These are phyloP conservation scores for Castanea mollissima DNA, from an alignment of 306 rosid genomes.

Conservation along the genomic window DNA sequence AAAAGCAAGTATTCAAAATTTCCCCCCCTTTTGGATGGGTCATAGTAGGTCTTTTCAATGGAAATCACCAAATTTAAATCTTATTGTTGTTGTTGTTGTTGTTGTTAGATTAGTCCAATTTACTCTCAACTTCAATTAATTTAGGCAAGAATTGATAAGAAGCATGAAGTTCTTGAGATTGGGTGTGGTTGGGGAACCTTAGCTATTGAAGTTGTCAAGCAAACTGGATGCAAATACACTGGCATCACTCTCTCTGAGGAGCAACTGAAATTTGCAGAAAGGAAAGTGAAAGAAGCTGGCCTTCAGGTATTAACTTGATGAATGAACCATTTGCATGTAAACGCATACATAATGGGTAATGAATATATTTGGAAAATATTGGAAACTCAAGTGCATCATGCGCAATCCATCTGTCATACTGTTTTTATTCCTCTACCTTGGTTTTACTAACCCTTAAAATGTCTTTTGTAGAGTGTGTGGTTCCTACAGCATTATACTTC, in stretches of 20 bases:
- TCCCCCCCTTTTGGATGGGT: too few species aligned
- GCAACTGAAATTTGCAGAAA: constrained; percentile 73
- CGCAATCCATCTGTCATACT: too few species aligned
- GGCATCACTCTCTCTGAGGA: constrained; percentile 84
- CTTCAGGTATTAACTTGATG: constrained; percentile 57
- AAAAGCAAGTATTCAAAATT: constrained; percentile 38
- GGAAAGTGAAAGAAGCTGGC: constrained; percentile 65
- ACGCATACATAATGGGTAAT: too few species aligned
- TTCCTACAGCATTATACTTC: too few species aligned
- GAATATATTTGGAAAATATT: too few species aligned
- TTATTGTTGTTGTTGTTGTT: neutral
- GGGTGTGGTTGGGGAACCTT: constrained; percentile 97
- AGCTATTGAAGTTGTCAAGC: constrained; percentile 80
- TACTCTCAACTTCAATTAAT: constrained; percentile 5
- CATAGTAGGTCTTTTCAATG: neutral
- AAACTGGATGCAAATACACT: constrained; percentile 81
- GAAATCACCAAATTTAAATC: neutral
- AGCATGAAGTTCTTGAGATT: constrained; percentile 82
- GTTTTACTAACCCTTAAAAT: too few species aligned
- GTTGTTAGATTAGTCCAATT: neutral
- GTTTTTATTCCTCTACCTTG: too few species aligned
- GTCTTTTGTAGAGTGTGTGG: too few species aligned
- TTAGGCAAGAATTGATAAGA: constrained; percentile 62
- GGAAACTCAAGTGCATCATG: too few species aligned
- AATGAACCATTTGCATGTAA: too few species aligned